Evolutionary conservation across 108 stramenopile genomes (phyloP), one percentile per base, ranked within the genome.

Genomic region (Chaetoceros tenuissimus): DNA sequence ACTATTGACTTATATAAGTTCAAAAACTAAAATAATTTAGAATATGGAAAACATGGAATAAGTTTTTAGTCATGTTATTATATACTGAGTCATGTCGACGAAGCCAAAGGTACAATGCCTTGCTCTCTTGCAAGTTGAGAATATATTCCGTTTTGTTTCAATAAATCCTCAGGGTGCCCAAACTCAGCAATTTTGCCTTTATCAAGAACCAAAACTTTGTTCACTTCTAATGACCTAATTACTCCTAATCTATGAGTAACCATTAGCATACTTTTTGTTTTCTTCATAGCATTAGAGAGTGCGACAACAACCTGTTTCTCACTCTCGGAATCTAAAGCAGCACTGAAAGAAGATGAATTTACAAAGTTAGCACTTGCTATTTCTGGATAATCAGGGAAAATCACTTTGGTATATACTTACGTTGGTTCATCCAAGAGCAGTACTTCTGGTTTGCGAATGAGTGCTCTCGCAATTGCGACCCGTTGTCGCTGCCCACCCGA

Each of bases 401-500:
- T 24, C 51, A 64, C 43, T 17, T 26, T 48, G 44, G 1, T 28
- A 26, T 28, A 1, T 23, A 69, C 69, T 64, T 55, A 74, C 62
- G 92, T 87, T 24, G 92, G 87, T 51, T 94, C 93, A 60, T 94
- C 95, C 7, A 96, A 64, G 8, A 98, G 64, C n/a, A 97, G 66
- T 8, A 98, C 73, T 16, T 71, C 60, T 13, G 96, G 96, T 28
- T 67, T 57, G 45, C 90, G 68, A 5, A 99, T 77, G 22, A 96
- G 51, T 1, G 96, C 96, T 50, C 98, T 72, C 3, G 98, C 98
- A 64, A 96, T 91, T 17, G 94, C 90, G 30, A 92, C 82, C 34
- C 94, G 73, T 61, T 94, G 90, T 28, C 84, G 60, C 54, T 97
- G 93, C 8, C 96, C 96, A 1, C 98, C 98, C 19, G 85, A 89